phyloP scores from a whole-genome alignment of 2,329 filamentous ascomycete species.

The Neocucurbitaria cava region DNA sequence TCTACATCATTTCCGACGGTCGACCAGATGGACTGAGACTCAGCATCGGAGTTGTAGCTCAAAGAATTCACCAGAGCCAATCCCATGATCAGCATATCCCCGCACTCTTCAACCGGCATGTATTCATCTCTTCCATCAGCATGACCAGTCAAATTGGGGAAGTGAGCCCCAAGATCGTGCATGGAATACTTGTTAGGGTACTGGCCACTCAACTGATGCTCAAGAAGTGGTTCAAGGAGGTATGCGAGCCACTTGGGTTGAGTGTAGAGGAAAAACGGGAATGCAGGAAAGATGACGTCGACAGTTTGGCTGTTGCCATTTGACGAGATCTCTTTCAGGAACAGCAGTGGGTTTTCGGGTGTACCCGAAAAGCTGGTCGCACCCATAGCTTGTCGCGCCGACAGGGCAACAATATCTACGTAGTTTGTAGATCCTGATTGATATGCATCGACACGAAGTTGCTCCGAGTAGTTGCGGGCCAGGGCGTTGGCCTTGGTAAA shows the following conservation, averaged over 20 bases:
- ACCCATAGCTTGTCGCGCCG: slow-evolving; percentile 80
- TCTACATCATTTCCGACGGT: slow-evolving; percentile 47
- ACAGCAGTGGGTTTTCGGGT: slow-evolving; percentile 73
- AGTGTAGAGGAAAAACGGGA: slow-evolving; percentile 86
- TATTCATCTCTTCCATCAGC: slow-evolving; percentile 73
- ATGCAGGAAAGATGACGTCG: slow-evolving; percentile 85
- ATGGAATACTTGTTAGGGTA: slow-evolving; percentile 84
- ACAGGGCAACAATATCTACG: slow-evolving; percentile 77
- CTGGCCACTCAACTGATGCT: slow-evolving; percentile 81
- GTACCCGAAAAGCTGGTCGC: slow-evolving; percentile 78
- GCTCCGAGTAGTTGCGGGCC: slow-evolving; percentile 75
- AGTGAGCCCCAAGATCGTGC: slow-evolving; percentile 76
- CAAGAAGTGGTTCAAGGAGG: slow-evolving; percentile 78
- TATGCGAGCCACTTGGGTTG: slow-evolving; percentile 83
- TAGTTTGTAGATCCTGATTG: slow-evolving; percentile 77
- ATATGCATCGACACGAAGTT: slow-evolving; percentile 74
- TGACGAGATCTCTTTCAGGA: slow-evolving; percentile 85
- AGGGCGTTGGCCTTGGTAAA: slow-evolving; percentile 69
- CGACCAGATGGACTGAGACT: slow-evolving; percentile 66
- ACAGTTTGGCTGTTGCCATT: slow-evolving; percentile 87
- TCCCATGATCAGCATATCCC: slow-evolving; percentile 84
- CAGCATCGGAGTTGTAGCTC: slow-evolving; percentile 64
- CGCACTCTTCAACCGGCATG: slow-evolving; percentile 80
- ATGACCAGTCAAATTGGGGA: slow-evolving; percentile 80
- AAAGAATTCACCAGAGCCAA: slow-evolving; percentile 78